phyloP scores from a whole-genome alignment of 352 stramenopile species.

The Pythium chondricola region DNA sequence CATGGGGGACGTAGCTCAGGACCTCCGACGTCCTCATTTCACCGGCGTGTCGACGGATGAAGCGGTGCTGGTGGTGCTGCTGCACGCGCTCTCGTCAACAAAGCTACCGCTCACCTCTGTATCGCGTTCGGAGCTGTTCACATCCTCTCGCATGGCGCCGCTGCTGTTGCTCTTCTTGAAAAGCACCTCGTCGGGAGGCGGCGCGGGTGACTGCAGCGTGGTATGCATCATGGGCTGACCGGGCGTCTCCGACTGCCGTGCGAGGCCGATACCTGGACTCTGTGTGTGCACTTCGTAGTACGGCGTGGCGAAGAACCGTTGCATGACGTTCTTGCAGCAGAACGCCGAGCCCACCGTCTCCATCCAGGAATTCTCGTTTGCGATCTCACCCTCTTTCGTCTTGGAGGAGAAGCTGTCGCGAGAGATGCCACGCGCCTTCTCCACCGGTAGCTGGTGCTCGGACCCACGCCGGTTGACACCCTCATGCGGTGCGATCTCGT shows the following conservation, averaged over 20 bases:
- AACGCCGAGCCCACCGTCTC: constrained; percentile 51
- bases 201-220: constrained; percentile 52
- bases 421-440: constrained; percentile 53
- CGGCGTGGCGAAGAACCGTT: constrained; percentile 48
- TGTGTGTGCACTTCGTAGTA: constrained; percentile 82
- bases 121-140: constrained; percentile 29
- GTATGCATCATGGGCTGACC: constrained; percentile 43
- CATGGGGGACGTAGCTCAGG: not conserved
- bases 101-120: constrained; percentile 26
- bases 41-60: constrained; percentile 22
- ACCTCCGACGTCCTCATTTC: constrained; percentile 8
- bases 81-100: constrained; percentile 26
- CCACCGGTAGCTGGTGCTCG: constrained; percentile 37
- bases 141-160: constrained; percentile 17
- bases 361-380: constrained; percentile 46
- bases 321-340: constrained; percentile 59
- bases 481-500: constrained; percentile 75
- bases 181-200: constrained; percentile 21
- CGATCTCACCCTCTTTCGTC: constrained; percentile 45
- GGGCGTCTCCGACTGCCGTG: constrained; percentile 56
- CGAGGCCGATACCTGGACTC: constrained; percentile 52
- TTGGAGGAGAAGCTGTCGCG: constrained; percentile 48
- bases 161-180: constrained; percentile 34
- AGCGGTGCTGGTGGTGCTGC: constrained; percentile 33
- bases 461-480: constrained; percentile 51